Conservation (phyloP, 768 basidiomycete genomes). For the Tulasnella sp. region DNA sequence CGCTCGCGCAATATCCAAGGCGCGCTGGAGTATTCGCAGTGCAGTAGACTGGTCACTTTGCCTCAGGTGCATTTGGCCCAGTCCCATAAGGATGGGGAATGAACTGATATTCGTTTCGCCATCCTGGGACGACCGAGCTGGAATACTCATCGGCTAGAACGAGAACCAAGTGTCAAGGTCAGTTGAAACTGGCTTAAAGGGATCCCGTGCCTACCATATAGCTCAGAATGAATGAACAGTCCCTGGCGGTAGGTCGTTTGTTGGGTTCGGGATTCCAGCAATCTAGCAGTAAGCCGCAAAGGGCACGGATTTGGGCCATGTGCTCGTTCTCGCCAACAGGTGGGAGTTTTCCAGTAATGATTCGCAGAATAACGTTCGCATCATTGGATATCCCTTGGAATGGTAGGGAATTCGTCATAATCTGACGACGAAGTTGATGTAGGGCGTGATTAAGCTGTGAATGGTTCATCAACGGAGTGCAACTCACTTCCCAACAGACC, state of each 20-base stretch:
- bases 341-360: neutral
- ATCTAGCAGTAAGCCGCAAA: neutral
- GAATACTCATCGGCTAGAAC: neutral
- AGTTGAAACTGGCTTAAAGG: neutral
- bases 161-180: neutral
- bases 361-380: neutral
- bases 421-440: neutral
- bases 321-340: neutral
- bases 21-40: too few species aligned
- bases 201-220: neutral
- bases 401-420: neutral
- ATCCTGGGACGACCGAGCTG: neutral
- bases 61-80: neutral
- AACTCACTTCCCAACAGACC: constrained; percentile 2
- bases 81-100: neutral
- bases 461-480: neutral
- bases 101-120: neutral
- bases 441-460: neutral
- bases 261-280: neutral
- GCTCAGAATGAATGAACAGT: neutral
- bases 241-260: neutral
- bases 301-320: neutral
- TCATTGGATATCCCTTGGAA: neutral
- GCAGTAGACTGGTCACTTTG: too few species aligned
- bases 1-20: too few species aligned